A percentile compares a stretch with the other conserved stretches of the same genome.
phyloP scores from a whole-genome alignment of 2,329 filamentous ascomycete genomes.

The Pseudocercospora cruenta region DNA sequence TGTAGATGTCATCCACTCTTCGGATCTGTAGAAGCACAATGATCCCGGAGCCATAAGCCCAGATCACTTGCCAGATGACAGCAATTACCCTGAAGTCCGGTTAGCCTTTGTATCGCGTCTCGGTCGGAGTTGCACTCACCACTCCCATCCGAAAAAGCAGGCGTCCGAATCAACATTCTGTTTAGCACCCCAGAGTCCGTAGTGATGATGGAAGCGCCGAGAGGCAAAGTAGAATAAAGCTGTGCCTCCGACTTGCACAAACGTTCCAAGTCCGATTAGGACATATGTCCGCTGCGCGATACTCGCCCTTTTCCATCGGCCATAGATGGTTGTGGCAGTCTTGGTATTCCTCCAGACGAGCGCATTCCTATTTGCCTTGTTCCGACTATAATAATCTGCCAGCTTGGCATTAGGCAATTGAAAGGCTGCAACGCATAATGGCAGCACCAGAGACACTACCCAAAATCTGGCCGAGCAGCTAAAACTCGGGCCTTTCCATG shows the following conservation, averaged over 20 bases:
- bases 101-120: neutral
- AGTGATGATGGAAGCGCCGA: constrained; percentile 1
- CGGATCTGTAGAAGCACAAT: neutral
- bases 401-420: constrained; percentile 6
- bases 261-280: neutral
- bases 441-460: constrained; percentile 6
- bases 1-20: neutral
- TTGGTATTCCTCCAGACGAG: neutral
- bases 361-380: neutral
- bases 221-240: constrained; percentile 6
- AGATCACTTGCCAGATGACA: constrained; percentile 1
- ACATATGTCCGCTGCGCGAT: neutral
- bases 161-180: neutral
- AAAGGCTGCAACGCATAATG: constrained; percentile 9
- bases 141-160: constrained; percentile 11
- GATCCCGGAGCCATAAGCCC: constrained; percentile 3
- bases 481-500: neutral
- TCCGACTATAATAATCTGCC: neutral
- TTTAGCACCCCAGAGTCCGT: constrained; percentile 2
- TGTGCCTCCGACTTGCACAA: neutral
- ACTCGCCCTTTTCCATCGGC: neutral
- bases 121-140: neutral
- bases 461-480: constrained; percentile 5
- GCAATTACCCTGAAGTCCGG: neutral
- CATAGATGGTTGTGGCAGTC: neutral